Conservation (phyloP, 2,329 filamentous ascomycete species). For the Colletotrichum sp. region DNA sequence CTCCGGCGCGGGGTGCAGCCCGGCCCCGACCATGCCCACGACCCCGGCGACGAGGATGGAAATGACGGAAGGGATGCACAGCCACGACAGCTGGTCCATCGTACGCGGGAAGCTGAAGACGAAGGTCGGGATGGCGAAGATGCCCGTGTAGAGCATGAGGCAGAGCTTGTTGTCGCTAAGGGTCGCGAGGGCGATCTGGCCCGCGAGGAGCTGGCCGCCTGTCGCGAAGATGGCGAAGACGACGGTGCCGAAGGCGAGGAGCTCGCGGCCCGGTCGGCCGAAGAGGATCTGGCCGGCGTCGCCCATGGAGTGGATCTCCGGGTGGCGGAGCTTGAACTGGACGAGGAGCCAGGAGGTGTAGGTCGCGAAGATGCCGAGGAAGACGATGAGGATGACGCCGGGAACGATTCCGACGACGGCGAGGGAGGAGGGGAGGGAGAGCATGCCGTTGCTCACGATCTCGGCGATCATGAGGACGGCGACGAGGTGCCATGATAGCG, state of each 20-base stretch:
- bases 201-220: slow-evolving; percentile 55
- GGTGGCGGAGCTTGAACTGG: slow-evolving; percentile 53
- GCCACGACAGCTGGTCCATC: slow-evolving; percentile 51
- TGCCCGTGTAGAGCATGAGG: slow-evolving; percentile 53
- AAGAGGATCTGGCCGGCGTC: slow-evolving; percentile 57
- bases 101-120: slow-evolving; percentile 53
- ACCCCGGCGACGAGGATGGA: slow-evolving; percentile 55
- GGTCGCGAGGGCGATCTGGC: slow-evolving; percentile 52
- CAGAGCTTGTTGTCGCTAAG: slow-evolving; percentile 53
- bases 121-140: slow-evolving; percentile 54
- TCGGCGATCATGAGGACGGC: slow-evolving; percentile 61
- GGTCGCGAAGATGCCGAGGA: slow-evolving; percentile 46
- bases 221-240: slow-evolving; percentile 57
- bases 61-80: slow-evolving; percentile 47
- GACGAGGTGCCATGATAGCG: slow-evolving; percentile 56
- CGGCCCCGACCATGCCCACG: slow-evolving; percentile 55
- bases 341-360: slow-evolving; percentile 55
- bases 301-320: slow-evolving; percentile 56
- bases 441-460: slow-evolving; percentile 59
- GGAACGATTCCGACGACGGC: slow-evolving; percentile 55
- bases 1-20: slow-evolving; percentile 40
- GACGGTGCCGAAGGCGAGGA: slow-evolving; percentile 53
- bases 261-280: slow-evolving; percentile 54
- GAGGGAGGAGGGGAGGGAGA: slow-evolving; percentile 55
- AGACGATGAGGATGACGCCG: slow-evolving; percentile 46